phyloP scores from a whole-genome alignment of 257 asterid genomes.

The Forsythia viridissima region DNA sequence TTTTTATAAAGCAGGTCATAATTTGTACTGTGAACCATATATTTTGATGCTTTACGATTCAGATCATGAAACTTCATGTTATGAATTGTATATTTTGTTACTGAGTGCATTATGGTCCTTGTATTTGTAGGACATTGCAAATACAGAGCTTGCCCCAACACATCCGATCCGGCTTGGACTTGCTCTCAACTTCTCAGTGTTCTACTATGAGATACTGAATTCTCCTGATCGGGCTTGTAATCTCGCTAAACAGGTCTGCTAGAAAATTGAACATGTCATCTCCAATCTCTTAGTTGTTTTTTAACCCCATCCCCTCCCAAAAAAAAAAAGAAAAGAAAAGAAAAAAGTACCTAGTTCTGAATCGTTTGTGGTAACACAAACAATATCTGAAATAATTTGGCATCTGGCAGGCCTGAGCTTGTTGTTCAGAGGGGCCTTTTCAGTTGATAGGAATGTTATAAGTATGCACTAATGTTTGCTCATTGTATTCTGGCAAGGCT shows the following conservation, averaged over 20 bases:
- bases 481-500: slow-evolving; percentile 44
- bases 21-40: background rate
- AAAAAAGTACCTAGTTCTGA: background rate
- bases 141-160: slow-evolving; percentile 76
- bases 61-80: background rate
- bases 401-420: background rate
- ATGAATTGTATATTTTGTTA: background rate
- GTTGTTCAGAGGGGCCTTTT: background rate
- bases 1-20: background rate
- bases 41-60: background rate
- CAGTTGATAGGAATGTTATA: background rate
- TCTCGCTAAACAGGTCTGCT: slow-evolving; percentile 83
- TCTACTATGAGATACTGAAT: slow-evolving; percentile 79
- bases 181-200: slow-evolving; percentile 89
- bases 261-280: background rate
- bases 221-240: slow-evolving; percentile 86
- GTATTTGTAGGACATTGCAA: slow-evolving; percentile 68
- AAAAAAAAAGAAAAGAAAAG: too few species aligned
- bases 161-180: slow-evolving; percentile 87
- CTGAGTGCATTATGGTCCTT: background rate
- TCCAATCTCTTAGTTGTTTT: slow-evolving; percentile 3
- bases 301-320: background rate
- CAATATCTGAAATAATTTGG: background rate
- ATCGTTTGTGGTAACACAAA: background rate
- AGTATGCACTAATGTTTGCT: slow-evolving; percentile 10